Base-by-base conservation (phyloP, 371 early-diverging fungal genomes). In the Dentiscutata heterogama region DNA sequence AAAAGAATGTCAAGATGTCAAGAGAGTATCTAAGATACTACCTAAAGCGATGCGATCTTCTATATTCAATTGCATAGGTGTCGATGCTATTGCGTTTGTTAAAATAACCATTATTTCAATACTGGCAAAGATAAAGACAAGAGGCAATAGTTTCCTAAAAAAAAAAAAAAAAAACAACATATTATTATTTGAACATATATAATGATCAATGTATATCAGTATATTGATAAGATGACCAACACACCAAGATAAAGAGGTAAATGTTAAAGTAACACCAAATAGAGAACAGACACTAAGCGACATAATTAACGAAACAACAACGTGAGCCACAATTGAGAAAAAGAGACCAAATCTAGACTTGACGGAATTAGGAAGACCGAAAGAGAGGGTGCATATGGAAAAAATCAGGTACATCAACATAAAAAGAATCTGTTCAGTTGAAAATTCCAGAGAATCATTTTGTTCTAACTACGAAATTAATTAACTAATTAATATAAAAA, bases 321-420 rank as follows among this genome's bases (percentile, higher is more conserved):
- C 87, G 82, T 88, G 91, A 63, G 87, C 83, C 2, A 94, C 89
- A 5, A 93, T 92, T 10, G 92, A 90, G 50, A 92, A 85, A 0
- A 93, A 93, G 7, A 94, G 85, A 14, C 92, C 93, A 82, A 92
- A 91, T 77, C 93, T 93, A 58, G 94, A 94, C 82, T 93, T 94
- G 53, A 95, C 91, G 46, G 92, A 86, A 84, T 92, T 91, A 13
- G 92, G 89, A 31, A 88, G 84, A 18, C 90, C 91, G 5, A 89
- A 88, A 25, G 27, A 6, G n/a, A 56, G 14, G 56, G 1, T 56
- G 5, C 0, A 7, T 7, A 46, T 2, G 11, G 46, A 10, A 46
- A 46, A 46, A 11, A 46, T 46, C 11, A 46, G 10, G 46, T 46
- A 46, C 7, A 10, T 10, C 46, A 46, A 46, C 46, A 46, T 11